These are phyloP conservation scores for Rosa chinensis DNA, from an alignment of 306 rosid genomes.

Conservation along the genomic window DNA sequence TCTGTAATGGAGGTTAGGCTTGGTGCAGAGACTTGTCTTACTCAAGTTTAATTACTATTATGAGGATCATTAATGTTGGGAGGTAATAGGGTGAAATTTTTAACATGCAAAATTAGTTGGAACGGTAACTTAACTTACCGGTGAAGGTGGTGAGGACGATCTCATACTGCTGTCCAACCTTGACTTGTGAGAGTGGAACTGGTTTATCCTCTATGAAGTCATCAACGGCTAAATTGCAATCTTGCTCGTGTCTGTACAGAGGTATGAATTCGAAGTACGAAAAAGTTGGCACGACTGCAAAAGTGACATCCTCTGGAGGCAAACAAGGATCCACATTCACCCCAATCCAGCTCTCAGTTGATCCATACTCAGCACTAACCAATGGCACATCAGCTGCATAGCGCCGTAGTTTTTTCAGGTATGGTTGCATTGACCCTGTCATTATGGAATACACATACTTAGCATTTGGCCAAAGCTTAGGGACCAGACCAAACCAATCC, in stretches of 20 bases:
- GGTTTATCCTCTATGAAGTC: constrained; percentile 79
- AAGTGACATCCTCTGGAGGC: constrained; percentile 76
- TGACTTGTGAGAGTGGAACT: constrained; percentile 66
- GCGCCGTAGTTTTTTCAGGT: constrained; percentile 68
- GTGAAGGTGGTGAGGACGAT: constrained; percentile 90
- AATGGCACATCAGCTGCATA: constrained; percentile 75
- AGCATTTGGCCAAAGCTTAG: constrained; percentile 79
- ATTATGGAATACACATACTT: constrained; percentile 84
- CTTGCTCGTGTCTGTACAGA: constrained; percentile 45
- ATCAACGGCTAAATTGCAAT: constrained; percentile 31
- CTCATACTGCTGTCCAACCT: constrained; percentile 82
- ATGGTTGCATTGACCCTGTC: constrained; percentile 94
- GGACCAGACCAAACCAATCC: constrained; percentile 71
- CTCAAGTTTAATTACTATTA: background rate
- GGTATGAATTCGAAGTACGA: constrained; percentile 95
- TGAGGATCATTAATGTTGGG: background rate
- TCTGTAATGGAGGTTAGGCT: constrained; percentile 11
- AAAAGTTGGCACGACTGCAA: constrained; percentile 81
- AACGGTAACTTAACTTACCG: constrained; percentile 42
- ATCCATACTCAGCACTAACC: constrained; percentile 89
- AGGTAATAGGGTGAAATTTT: background rate
- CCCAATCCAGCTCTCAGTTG: constrained; percentile 99
- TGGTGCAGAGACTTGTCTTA: background rate
- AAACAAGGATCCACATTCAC: constrained; percentile 74
- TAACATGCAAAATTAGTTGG: background rate